Evolutionary conservation across 2,329 filamentous ascomycete genomes (phyloP), one percentile per base, ranked within the genome.

Genomic region (Monosporascus cannonballus): DNA sequence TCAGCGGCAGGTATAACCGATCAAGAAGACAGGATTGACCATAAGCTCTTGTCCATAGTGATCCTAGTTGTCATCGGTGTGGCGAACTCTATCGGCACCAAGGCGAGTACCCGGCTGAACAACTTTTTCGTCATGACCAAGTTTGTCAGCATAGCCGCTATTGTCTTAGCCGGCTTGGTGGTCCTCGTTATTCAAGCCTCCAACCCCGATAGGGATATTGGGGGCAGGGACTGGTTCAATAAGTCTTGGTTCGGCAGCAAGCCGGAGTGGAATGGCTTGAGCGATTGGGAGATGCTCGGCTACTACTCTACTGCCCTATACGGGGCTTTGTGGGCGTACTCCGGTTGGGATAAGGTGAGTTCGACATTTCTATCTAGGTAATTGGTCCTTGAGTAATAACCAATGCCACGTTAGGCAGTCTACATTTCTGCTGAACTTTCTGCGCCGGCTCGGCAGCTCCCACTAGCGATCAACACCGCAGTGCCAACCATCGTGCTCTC

Each of bases 311-410:
- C 81, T 1, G 83, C 83, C 0, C 70, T 85, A 1, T 85, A 85
- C 58, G 83, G 77, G 0, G 81, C 80, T 0, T 62, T 86, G 0
- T 86, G 82, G 83, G 83, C 80, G 0, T 86, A 85, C 54, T 83
- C 79, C 0, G 83, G 83, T 0, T 86, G 83, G 83, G 83, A 86
- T 51, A 85, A 85, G 69, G 80, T 80, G 39, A 69, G 73, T 60
- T 41, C 30, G 11, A 20, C 37, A 17, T 36, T 17, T 6, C 47
- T 18, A 2, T 34, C 3, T 37, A 48, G 14, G 27, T 34, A 30
- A 30, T 44, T n/a, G 4, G 30, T 5, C 14, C 9, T n/a, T n/a
- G n/a, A 15, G 6, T 11, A 42, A 30, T 11, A 15, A 14, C 22
- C 38, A 36, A 17, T 47, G 22, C 15, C 41, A 57, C 20, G 39